Evolutionary conservation across 2,329 filamentous ascomycete genomes (phyloP), one percentile per base, ranked within the genome.

Genomic region (Calonectria henricotiae): DNA sequence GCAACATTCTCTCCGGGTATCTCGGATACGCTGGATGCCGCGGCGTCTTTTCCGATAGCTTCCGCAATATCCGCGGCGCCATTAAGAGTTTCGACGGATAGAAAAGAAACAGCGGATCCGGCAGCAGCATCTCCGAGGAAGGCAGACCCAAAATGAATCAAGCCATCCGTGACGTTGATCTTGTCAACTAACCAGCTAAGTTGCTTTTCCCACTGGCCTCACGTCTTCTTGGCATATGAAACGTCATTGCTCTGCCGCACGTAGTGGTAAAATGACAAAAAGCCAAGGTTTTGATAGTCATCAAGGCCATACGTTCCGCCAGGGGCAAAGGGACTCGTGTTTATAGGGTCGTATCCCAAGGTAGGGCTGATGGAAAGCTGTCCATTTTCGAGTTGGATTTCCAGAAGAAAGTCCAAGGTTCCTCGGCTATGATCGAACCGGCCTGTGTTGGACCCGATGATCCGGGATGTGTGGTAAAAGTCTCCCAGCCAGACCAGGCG

Each of bases 1-100:
- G 85, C 73, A 90, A 90, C 65, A 76, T 89, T 2, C 76, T 89
- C 0, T 89, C 88, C 0, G 88, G 88, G 1, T 89, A 89, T 69
- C 80, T 90, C 20, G 88, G 88, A 2, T 89, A 90, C 68, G 80
- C 83, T 27, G 32, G 49, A 35, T 25, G 49, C 27, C 0, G 37
- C 11, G 4, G 25, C 11, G 12, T 27, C 27, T 12, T 66, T 27
- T 7, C 63, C 63, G 5, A 66, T 39, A 20, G 51, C 51, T 7
- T 41, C 44, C 5, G 63, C 63, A 37, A 66, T 27, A 25, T 58
- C 49, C 2, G 49, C 49, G 25, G 51, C 49, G 13, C 25, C 39
- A 15, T 49, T 41, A 1, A 66, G 41, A n/a, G 51, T 47, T 20
- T 66, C 39, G 3, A 46, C 39, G 27, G 63, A 46, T 2, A 60